A percentile compares a stretch with the other conserved stretches of the same genome.
phyloP scores from a whole-genome alignment of 495 filamentous ascomycete genomes.

The Aspergillus haitiensis region DNA sequence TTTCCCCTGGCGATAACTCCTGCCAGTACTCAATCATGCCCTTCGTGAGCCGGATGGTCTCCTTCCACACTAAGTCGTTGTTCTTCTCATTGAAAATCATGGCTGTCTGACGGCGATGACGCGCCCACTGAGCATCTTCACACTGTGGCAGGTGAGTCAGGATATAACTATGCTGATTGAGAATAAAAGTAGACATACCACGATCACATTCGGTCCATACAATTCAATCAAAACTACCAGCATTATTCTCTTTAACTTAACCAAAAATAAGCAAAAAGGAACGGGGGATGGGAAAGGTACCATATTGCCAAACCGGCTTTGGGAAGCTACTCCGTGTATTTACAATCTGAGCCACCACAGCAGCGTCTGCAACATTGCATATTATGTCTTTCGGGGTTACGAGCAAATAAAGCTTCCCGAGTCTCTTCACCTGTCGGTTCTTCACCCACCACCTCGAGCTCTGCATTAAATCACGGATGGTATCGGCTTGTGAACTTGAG shows the following conservation, averaged over 20 bases:
- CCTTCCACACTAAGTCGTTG: slow-evolving; percentile 47
- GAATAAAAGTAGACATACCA: slow-evolving; percentile 24
- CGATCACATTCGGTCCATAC: slow-evolving; percentile 49
- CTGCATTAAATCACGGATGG: slow-evolving; percentile 9
- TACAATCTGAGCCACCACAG: slow-evolving; percentile 38
- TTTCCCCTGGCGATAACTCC: slow-evolving; percentile 10
- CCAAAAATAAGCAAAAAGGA: not conserved
- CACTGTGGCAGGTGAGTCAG: slow-evolving; percentile 19
- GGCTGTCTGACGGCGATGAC: slow-evolving; percentile 44
- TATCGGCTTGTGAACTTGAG: slow-evolving; percentile 17
- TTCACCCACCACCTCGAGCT: slow-evolving; percentile 33
- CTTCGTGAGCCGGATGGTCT: slow-evolving; percentile 29
- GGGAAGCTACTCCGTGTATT: slow-evolving; percentile 42
- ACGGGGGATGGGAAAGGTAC: slow-evolving; percentile 19
- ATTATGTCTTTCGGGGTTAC: slow-evolving; percentile 45
- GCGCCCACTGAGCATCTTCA: slow-evolving; percentile 46
- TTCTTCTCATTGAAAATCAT: slow-evolving; percentile 51
- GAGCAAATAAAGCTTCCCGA: slow-evolving; percentile 43
- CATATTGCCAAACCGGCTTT: slow-evolving; percentile 38
- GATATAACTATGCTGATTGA: not conserved
- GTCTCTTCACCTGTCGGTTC: slow-evolving; percentile 36
- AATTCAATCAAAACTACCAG: slow-evolving; percentile 37
- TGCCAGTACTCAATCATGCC: slow-evolving; percentile 42
- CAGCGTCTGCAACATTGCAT: slow-evolving; percentile 43
- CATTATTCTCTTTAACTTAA: not conserved